Evolutionary conservation across 257 asterid genomes (phyloP).

Genomic region (Jasminum sambac): DNA sequence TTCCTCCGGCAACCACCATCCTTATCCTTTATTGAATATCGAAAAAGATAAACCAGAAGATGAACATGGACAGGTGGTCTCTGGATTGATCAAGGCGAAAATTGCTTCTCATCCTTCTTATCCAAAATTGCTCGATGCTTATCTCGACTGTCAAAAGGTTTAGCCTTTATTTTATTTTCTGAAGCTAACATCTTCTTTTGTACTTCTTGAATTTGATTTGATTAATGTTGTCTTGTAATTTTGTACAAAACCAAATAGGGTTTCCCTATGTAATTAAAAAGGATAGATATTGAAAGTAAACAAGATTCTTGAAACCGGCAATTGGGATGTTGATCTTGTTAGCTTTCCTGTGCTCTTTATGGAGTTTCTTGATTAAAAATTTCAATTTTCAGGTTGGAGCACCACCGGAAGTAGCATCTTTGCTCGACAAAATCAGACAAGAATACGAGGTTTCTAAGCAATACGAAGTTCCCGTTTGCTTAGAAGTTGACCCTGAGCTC

Average conservation of each 20-base stretch:
- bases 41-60: neutral
- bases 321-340: neutral
- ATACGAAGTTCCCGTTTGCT: conserved; percentile 27
- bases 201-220: neutral
- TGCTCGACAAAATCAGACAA: conserved; percentile 49
- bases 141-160: conserved; percentile 68
- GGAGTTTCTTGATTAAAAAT: neutral
- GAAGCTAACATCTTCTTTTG: neutral
- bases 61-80: conserved; percentile 17
- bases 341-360: neutral
- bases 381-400: conserved; percentile 55
- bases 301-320: neutral
- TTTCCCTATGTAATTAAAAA: neutral
- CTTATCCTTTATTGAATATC: conserved; percentile 25
- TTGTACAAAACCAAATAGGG: neutral
- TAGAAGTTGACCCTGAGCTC: conserved; percentile 56
- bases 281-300: neutral
- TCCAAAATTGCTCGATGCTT: conserved; percentile 51
- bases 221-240: neutral
- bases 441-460: conserved; percentile 37
- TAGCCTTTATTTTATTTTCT: too few species aligned
- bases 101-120: conserved; percentile 62
- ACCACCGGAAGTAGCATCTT: conserved; percentile 47
- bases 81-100: conserved; percentile 35
- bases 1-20: conserved; percentile 21